Evolutionary conservation across 179 eudicot genomes (phyloP).

Genomic region (Spinacia oleracea): DNA sequence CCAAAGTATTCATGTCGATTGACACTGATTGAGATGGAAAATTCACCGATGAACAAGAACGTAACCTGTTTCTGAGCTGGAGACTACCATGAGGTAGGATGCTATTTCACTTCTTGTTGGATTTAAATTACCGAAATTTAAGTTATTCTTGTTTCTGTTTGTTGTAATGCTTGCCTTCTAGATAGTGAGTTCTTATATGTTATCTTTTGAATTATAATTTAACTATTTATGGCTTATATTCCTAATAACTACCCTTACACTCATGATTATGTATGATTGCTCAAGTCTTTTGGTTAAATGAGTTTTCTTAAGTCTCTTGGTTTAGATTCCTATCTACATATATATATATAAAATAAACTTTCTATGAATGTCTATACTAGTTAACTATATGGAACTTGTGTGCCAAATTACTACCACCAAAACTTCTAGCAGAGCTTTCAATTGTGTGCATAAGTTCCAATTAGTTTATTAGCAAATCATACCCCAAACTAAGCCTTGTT

Average conservation of each 20-base stretch:
- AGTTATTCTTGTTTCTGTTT: neutral
- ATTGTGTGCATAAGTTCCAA: conserved; percentile 50
- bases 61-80: conserved; percentile 93
- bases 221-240: too few species aligned
- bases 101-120: neutral
- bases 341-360: too few species aligned
- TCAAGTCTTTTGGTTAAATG: too few species aligned
- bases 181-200: neutral
- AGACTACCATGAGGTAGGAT: conserved; percentile 78
- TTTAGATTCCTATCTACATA: too few species aligned
- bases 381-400: too few species aligned
- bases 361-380: too few species aligned
- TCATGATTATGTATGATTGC: too few species aligned
- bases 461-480: neutral
- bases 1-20: conserved; percentile 85
- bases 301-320: too few species aligned
- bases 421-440: conserved; percentile 68
- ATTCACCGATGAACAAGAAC: conserved; percentile 83
- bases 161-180: neutral
- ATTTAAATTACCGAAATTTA: neutral
- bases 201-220: too few species aligned
- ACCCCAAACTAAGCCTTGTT: neutral
- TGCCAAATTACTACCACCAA: conserved; percentile 49
- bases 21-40: conserved; percentile 94
- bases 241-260: too few species aligned